Evolutionary conservation across 305 asterid genomes (phyloP).

Genomic region (Plantago coronopus): DNA sequence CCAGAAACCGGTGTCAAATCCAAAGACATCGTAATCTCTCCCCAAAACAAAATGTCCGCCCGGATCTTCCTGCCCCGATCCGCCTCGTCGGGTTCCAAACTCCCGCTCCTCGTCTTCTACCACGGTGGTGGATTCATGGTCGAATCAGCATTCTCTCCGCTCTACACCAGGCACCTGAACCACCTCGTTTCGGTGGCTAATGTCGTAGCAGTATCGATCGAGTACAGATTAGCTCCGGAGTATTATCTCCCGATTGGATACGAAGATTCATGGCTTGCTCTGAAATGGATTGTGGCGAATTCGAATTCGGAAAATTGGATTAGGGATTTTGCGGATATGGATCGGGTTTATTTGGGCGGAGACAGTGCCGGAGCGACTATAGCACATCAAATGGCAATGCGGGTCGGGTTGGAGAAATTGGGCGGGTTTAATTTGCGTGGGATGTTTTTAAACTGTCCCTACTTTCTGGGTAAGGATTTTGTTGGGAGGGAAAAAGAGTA

Average conservation of each 20-base stretch:
- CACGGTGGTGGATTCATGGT: constrained; percentile 34
- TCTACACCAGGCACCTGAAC: constrained; percentile 22
- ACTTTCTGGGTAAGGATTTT: constrained; percentile 17
- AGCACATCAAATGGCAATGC: constrained; percentile 20
- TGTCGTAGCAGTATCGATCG: constrained; percentile 24
- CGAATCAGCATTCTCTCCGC: constrained; percentile 23
- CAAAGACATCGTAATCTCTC: background rate
- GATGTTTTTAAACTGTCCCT: constrained; percentile 20
- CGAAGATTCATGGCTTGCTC: constrained; percentile 31
- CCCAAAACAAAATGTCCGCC: background rate
- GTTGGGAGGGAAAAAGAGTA: constrained; percentile 5
- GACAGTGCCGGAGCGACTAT: constrained; percentile 34
- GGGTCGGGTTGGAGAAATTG: constrained; percentile 15
- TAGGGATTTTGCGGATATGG: constrained; percentile 10
- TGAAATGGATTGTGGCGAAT: constrained; percentile 24
- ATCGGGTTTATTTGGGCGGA: constrained; percentile 15
- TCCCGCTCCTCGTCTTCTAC: constrained; percentile 30
- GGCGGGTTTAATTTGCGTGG: constrained; percentile 14
- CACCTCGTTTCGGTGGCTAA: constrained; percentile 26
- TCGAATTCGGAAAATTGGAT: background rate
- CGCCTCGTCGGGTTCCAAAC: background rate
- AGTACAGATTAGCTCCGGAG: constrained; percentile 39
- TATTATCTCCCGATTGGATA: constrained; percentile 27
- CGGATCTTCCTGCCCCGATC: constrained; percentile 1
- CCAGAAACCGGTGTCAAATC: constrained; percentile 12